Conservation (phyloP, 208 protist species). For the Acanthamoeba castellanii region DNA sequence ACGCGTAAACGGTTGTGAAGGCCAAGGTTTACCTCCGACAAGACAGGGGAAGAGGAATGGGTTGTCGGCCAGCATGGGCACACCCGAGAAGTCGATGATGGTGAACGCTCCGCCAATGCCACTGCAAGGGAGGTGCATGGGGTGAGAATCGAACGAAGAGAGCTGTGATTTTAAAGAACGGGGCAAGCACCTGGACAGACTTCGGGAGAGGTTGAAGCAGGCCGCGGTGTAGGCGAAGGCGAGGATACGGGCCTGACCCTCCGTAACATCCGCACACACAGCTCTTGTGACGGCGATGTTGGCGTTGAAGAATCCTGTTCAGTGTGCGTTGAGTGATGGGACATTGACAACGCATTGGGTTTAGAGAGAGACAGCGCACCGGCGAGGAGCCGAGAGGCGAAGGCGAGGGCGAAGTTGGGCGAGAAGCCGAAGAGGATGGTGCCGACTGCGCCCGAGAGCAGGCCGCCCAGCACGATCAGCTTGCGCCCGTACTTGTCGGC, state of each 20-base stretch:
- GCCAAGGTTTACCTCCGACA: background rate
- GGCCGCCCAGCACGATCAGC: background rate
- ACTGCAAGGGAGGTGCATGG: background rate
- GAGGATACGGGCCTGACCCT: background rate
- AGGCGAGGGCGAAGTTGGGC: background rate
- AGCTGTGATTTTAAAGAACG: background rate
- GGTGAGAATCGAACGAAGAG: background rate
- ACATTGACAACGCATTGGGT: background rate
- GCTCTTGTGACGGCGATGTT: background rate
- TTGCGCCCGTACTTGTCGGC: constrained; percentile 35
- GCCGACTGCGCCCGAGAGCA: background rate
- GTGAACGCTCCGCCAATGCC: background rate
- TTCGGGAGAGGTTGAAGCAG: background rate
- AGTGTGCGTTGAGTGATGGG: background rate
- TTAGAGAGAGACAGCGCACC: background rate
- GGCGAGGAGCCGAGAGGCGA: background rate
- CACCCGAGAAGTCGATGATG: constrained; percentile 3
- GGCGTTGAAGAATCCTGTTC: constrained; percentile 4
- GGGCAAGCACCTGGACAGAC: background rate
- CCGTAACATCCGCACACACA: background rate
- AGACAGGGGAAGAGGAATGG: background rate
- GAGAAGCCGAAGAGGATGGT: constrained; percentile 13
- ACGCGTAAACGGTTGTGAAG: background rate
- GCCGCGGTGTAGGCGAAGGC: background rate
- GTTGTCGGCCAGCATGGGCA: background rate